Base-by-base conservation (phyloP, 805 yeast species). In the Myxozyma udenii region DNA sequence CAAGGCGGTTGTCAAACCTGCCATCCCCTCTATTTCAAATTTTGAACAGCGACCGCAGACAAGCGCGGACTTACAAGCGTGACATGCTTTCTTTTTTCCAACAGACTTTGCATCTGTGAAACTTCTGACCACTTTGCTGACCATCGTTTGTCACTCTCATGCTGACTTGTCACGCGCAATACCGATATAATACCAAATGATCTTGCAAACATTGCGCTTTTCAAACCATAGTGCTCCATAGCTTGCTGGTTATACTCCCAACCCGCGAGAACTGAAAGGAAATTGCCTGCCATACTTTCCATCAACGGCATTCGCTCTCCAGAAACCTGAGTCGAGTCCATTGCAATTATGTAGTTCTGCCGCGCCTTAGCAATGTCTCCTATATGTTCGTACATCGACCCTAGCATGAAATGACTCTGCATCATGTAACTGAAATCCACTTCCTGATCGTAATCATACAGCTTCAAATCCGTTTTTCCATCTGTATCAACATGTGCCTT, bases 361-460 rank as follows among this genome's bases (percentile, higher is more conserved):
- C 56, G 41, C 24, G 55, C 52, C 16, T 21, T 33, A 24, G 11
- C 23, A 4, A 50, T 16, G 19, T 54, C 48, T 16, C 44, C 28
- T n/a, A 25, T 32, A 3, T 14, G 11, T 35, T 51, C 47, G n/a
- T 39, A 38, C 11, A 43, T 12, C 21, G 26, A 44, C 9, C 55
- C 58, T 14, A 54, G 47, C 52, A 37, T 26, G 39, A 41, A 51
- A 44, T 51, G 38, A 16, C 46, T 36, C 38, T 43, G 35, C 6
- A 47, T 37, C 44, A 46, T 43, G 38, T 42, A 45, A 16, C 51
- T 41, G 40, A 30, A 50, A 42, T 54, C 58, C 14, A 44, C 25
- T 25, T 54, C 58, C 1, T 50, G 53, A 28, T 54, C 58, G 35
- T 54, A 54, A 30, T 54, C 58, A 30, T 51, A 54, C 26, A 25